Percentiles rank a stretch among this genome's conserved stretches.
Conservation (phyloP, 139 green algal genomes). For the Chlorella sp. region DNA sequence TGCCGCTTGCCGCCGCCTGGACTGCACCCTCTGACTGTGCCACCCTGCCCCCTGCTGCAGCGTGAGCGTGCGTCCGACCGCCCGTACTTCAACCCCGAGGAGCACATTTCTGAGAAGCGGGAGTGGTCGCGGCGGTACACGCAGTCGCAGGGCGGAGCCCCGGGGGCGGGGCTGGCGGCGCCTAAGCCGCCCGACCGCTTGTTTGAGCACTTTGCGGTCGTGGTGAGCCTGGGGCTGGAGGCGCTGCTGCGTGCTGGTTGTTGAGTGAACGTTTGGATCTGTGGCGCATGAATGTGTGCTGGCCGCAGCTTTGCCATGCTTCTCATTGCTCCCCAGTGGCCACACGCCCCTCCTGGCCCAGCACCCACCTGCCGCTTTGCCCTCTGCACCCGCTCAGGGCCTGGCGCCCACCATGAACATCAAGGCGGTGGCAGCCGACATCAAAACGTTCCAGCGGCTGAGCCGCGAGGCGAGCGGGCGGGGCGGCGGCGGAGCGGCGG, state of each 20-base stretch:
- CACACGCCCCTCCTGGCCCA: background rate
- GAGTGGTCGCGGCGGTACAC: slow-evolving; percentile 15
- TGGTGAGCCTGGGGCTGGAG: slow-evolving; percentile 49
- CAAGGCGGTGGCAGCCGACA: slow-evolving; percentile 38
- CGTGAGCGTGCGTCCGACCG: background rate
- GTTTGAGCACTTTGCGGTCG: slow-evolving; percentile 78
- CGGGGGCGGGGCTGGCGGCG: background rate
- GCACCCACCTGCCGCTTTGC: background rate
- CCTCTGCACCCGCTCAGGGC: slow-evolving; percentile 63
- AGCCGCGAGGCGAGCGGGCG: background rate
- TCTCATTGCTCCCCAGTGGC: background rate
- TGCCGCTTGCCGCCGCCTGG: no score
- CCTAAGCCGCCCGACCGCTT: slow-evolving; percentile 44
- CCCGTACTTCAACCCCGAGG: slow-evolving; percentile 40
- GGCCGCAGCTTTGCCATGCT: background rate
- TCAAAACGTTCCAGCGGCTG: slow-evolving; percentile 22
- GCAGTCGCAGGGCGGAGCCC: background rate
- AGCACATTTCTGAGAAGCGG: slow-evolving; percentile 43
- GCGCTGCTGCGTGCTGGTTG: no score
- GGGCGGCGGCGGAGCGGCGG: background rate
- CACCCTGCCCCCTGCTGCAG: background rate
- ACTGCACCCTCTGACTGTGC: background rate
- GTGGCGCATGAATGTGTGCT: background rate
- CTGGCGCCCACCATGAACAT: slow-evolving; percentile 71
- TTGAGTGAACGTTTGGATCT: background rate